These are phyloP conservation scores for Lagerstroemia fauriei DNA, from an alignment of 441 rosid species.

Conservation along the genomic window DNA sequence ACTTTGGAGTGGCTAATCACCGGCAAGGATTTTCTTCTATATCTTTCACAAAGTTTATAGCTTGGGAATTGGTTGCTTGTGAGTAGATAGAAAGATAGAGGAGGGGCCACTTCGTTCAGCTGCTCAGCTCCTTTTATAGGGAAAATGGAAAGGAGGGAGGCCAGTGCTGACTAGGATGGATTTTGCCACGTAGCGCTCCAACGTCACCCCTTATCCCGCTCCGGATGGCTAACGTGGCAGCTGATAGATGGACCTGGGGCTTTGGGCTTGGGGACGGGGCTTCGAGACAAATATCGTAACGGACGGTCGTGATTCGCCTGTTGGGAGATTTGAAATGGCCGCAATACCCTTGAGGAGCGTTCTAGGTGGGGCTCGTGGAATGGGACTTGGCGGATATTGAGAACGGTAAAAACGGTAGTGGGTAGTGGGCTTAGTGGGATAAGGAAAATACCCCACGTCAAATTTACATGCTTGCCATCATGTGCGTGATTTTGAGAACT, in stretches of 20 bases:
- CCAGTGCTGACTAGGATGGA: conserved; percentile 1
- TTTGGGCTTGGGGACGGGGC: background rate
- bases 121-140: background rate
- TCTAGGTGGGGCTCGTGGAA: background rate
- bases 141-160: background rate
- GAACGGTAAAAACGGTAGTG: background rate
- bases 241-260: background rate
- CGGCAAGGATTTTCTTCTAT: background rate
- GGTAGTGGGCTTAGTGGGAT: background rate
- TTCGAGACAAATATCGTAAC: background rate
- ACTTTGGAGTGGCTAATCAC: background rate
- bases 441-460: too few species aligned
- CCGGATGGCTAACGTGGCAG: background rate
- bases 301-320: background rate
- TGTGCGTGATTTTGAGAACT: background rate
- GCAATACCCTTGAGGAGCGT: background rate
- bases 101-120: background rate
- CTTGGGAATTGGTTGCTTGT: background rate
- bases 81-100: background rate
- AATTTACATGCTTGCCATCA: background rate
- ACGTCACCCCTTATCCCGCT: background rate
- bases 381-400: background rate
- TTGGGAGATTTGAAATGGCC: background rate
- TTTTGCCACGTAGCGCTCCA: background rate
- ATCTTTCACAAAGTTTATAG: background rate